Percentiles rank a stretch among this genome's conserved stretches.
Evolutionary conservation across 2,329 filamentous ascomycete genomes (phyloP).

Genomic region (Beauveria sp.): DNA sequence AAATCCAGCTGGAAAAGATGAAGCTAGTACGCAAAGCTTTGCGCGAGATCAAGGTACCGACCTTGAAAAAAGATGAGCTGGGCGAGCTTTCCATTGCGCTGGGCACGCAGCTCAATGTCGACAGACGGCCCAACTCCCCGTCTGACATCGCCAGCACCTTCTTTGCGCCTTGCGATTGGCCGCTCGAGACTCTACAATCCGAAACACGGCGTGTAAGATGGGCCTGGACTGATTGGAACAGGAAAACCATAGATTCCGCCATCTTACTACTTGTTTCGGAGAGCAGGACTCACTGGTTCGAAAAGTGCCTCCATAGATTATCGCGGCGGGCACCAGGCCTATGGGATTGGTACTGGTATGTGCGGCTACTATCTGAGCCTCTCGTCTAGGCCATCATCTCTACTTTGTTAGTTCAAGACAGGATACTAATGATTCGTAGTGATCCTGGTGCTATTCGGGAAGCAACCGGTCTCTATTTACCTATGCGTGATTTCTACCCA

Average conservation of each 20-base stretch:
- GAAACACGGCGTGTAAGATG: not conserved
- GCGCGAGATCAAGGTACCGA: not conserved
- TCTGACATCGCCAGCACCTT: not conserved
- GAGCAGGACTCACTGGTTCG: too few relatives aligned
- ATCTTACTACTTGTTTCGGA: not conserved
- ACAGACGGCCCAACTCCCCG: not conserved
- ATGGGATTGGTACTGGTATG: too few relatives aligned
- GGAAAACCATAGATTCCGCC: not conserved
- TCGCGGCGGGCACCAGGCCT: too few relatives aligned
- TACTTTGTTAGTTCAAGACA: too few relatives aligned
- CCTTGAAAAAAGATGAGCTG: not conserved
- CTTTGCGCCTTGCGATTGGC: not conserved
- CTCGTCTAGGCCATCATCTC: too few relatives aligned
- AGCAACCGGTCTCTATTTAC: too few relatives aligned
- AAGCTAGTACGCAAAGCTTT: not conserved
- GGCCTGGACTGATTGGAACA: not conserved
- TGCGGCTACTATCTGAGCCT: too few relatives aligned
- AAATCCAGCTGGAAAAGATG: not conserved
- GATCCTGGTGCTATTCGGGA: too few relatives aligned
- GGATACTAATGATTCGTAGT: too few relatives aligned
- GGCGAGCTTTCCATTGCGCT: not conserved
- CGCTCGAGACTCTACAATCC: not conserved
- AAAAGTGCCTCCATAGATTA: rapidly evolving
- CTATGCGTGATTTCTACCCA: not conserved
- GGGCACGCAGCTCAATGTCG: not conserved